Evolutionary conservation across 306 rosid genomes (phyloP), one percentile per base, ranked within the genome.

Genomic region (Citrullus amarus): DNA sequence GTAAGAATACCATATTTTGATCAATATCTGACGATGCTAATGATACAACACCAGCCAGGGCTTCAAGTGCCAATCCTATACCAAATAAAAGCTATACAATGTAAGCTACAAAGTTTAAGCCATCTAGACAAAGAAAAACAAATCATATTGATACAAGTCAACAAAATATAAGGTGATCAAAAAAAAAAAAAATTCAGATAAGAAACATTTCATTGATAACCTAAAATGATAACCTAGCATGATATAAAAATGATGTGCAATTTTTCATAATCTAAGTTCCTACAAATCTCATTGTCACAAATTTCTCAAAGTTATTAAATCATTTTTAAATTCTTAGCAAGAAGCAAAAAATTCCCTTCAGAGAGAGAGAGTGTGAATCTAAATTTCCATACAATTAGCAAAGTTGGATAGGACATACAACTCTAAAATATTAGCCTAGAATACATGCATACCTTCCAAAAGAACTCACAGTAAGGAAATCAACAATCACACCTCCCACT

Each of bases 51-150:
- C 94, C 97, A 80, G 96, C 93, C 74, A 96, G 93, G 18, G 98
- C 89, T 93, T 96, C 97, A 84, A 96, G 86, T 9, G 99, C 99
- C 81, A 96, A 87, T 79, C 99, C 91, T 87, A 91, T 73, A 80
- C 82, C 69, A 79, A 39, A 65, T 61, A 66, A 4, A 32, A 65
- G 36, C 69, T 38, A 76, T 39, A 76, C 3, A 41, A 7, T 20
- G 69, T 76, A 34, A 79, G 60, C 30, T 51, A 43, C 72, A 51
- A 74, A 53, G 62, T 51, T 53, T 53, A 53, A 30, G 78, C 62
- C 59, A 74, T 53, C 46, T 50, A 74, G 25, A 44, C 59, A 30
- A 70, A 44, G 16, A 65, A 71, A 9, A 71, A 74, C 50, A 60
- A 53, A 75, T 79, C 2, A 50, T 17, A 34, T 50, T 9, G 8